Base-by-base conservation (phyloP, 345 rosid genomes). In the Aquilaria sinensis region DNA sequence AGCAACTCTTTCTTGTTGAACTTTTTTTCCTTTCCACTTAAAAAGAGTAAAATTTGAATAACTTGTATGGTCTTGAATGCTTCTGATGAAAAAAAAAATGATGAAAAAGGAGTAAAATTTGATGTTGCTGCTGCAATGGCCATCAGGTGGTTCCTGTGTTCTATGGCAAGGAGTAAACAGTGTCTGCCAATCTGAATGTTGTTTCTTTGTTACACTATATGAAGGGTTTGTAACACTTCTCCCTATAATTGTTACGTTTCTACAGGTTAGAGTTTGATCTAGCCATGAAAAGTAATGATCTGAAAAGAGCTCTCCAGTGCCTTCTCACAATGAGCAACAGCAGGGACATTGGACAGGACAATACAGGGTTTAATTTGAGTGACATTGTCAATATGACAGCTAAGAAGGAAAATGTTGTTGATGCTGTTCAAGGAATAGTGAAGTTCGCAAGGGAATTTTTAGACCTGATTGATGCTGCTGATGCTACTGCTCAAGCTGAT, bases 231-330 rank as follows among this genome's bases (percentile, higher is more conserved):
- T 37, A 37, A 37, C 43, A 3, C 41, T 47, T 41, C 23, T 16
- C 23, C 43, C 37, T 43, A 9, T 43, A 60, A 23, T 15, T 50
- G 31, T 29, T 67, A 31, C 66, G 16, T 65, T 31, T 63, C 67
- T 72, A 34, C 74, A 94, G 97, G 84, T 80, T 89, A 84, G 99
- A 91, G 79, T 91, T 95, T 78, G 96, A 95, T 75, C 77, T 95
- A 72, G 99, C 99, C 53, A 88, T 95, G 96, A 89, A 91, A 77
- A 91, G 99, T 74, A 91, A 78, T 76, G 96, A 95, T 81, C 78
- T 88, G 72, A 95, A 89, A 89, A 95, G 99, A 78, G 97, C 99
- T 64, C 96, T 95, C 57, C 97, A 89, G 69, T 91, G 96, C 83
- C 96, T 95, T 64, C 80, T 91, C 63, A 91, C 92, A 16, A 86